phyloP scores from a whole-genome alignment of 208 protist genomes.

The Novymonas esmeraldas region DNA sequence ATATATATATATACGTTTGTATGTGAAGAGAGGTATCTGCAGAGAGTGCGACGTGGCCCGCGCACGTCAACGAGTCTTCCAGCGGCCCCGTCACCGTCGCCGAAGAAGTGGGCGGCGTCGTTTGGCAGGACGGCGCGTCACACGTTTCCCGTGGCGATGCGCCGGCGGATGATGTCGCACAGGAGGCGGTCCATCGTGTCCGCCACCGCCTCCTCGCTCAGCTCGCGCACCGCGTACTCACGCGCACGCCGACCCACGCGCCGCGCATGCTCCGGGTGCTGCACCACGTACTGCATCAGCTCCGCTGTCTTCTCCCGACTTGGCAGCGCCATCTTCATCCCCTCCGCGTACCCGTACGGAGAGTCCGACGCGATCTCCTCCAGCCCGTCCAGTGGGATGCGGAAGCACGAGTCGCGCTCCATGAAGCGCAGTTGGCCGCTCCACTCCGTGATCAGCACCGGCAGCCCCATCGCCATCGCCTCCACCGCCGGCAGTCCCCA shows the following conservation, averaged over 20 bases:
- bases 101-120: no score
- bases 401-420: conserved; percentile 33
- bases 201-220: conserved; percentile 44
- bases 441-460: conserved; percentile 45
- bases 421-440: conserved; percentile 39
- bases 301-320: conserved; percentile 29
- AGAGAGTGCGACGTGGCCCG: no score
- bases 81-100: no score
- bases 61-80: no score
- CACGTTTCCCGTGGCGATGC: background rate
- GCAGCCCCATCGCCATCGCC: conserved; percentile 64
- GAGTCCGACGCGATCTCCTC: conserved; percentile 30
- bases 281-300: conserved; percentile 37
- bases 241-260: conserved; percentile 27
- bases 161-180: background rate
- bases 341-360: conserved; percentile 25
- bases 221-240: conserved; percentile 12
- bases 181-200: conserved; percentile 31
- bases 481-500: conserved; percentile 60
- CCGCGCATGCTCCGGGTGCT: conserved; percentile 30
- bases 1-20: no score
- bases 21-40: no score
- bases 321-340: conserved; percentile 42
- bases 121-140: background rate
- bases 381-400: conserved; percentile 52